Evolutionary conservation across 2,329 filamentous ascomycete genomes (phyloP), one percentile per base, ranked within the genome.

Genomic region (Fusarium mundagurra): DNA sequence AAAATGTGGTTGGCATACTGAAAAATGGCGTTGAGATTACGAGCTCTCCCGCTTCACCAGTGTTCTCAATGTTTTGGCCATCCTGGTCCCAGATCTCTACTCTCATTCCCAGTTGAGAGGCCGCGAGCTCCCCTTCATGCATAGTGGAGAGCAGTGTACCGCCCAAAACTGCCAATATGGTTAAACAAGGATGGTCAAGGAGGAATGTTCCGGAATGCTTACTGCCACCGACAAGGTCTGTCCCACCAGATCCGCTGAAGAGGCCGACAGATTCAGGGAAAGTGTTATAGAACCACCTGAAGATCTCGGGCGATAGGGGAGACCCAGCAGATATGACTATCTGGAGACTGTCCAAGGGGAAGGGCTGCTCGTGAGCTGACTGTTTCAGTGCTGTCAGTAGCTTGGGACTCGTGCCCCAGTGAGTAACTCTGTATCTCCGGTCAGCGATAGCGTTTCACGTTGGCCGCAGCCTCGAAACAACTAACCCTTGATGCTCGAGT

Each of bases 391-490:
- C 24, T 47, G 44, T 16, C 7, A 47, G 44, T 9, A 47, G 24
- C 24, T 47, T 47, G 8, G 44, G 44, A 13, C 44, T 47, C 17
- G 44, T 47, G 18, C 44, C 44, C 44, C 44, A 47, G 17, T 47
- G 44, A 29, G 44, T 47, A 17, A 47, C 44, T 0, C 44, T 47
- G 16, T 20, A n/a, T 47, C 4, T 47, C 24, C 2, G 44, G 24
- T 47, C 11, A 47, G 11, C 8, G 13, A 20, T 11, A 8, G 24
- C n/a, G 6, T 29, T 0, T 20, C 24, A 45, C 13, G 4, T 29
- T 29, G 12, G 20, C 36, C 1, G 18, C 2, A 10, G 11, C 14
- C 17, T 47, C 44, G 7, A 14, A 29, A 0, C 1, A 29, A 20
- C 44, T 29, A 17, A 29, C 44, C 44, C 44, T 6, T 47, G 24